Evolutionary conservation across 2,329 filamentous ascomycete genomes (phyloP).

Genomic region (Exophiala spinifera): DNA sequence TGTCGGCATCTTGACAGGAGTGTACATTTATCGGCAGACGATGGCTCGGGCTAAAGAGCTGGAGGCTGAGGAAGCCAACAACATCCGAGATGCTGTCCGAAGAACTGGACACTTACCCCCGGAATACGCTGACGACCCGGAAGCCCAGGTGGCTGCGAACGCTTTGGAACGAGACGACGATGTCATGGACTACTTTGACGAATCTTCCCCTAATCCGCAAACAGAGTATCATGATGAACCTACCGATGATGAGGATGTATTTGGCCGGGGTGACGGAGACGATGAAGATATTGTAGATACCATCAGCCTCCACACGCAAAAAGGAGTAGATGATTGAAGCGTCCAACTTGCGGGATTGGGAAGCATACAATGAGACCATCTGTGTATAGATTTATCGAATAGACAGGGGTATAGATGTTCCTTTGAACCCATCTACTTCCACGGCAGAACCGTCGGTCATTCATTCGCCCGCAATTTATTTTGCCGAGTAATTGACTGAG

Average conservation of each 20-base stretch:
- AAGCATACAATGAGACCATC: not conserved
- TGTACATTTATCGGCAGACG: slow-evolving; percentile 74
- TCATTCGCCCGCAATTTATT: no score
- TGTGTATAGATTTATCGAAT: not conserved
- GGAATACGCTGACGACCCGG: slow-evolving; percentile 37
- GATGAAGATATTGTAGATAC: slow-evolving; percentile 33
- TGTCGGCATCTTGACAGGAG: slow-evolving; percentile 73
- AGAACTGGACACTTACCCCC: slow-evolving; percentile 27
- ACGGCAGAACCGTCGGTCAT: no score
- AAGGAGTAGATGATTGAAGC: slow-evolving; percentile 18
- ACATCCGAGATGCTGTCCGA: slow-evolving; percentile 37
- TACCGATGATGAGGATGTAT: slow-evolving; percentile 51
- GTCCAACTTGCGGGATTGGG: not conserved
- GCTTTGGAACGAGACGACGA: slow-evolving; percentile 42
- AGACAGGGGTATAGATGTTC: not conserved
- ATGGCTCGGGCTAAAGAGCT: slow-evolving; percentile 49
- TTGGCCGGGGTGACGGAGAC: slow-evolving; percentile 33
- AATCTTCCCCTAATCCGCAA: slow-evolving; percentile 31
- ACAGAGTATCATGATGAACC: slow-evolving; percentile 52
- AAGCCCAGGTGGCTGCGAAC: slow-evolving; percentile 39
- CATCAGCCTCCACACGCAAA: slow-evolving; percentile 39
- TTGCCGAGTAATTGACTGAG: no score
- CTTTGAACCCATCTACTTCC: no score
- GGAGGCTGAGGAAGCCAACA: slow-evolving; percentile 46
- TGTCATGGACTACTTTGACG: slow-evolving; percentile 44